Percentiles rank a stretch among this genome's conserved stretches.
Evolutionary conservation across 1,139 yeast species (phyloP).

Genomic region (Yamadazyma blattariae): DNA sequence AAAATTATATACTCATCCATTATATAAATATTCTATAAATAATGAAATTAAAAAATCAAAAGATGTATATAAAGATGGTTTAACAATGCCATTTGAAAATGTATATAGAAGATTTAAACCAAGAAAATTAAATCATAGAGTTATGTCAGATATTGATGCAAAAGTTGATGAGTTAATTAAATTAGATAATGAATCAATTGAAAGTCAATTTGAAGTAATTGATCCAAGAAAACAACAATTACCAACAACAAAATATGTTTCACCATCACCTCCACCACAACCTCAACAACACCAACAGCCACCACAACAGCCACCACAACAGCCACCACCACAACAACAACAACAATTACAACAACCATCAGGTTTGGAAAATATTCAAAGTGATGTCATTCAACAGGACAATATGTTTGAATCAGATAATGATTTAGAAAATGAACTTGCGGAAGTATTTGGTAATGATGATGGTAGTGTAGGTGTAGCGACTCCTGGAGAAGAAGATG

Average conservation of each 20-base stretch:
- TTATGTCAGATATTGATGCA: constrained; percentile 67
- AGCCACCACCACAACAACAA: constrained; percentile 18
- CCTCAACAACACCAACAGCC: background rate
- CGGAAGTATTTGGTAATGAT: constrained; percentile 34
- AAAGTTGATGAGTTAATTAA: constrained; percentile 74
- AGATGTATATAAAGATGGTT: constrained; percentile 69
- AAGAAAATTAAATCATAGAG: constrained; percentile 47
- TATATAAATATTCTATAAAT: constrained; percentile 39
- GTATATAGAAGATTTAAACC: constrained; percentile 50
- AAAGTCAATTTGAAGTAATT: constrained; percentile 72
- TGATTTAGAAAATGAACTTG: constrained; percentile 40
- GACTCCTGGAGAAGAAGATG: constrained; percentile 10
- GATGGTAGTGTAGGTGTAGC: constrained; percentile 15
- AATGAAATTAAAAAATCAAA: constrained; percentile 39
- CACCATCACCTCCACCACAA: constrained; percentile 16
- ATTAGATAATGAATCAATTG: constrained; percentile 82
- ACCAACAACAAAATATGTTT: constrained; percentile 13
- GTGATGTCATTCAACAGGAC: constrained; percentile 5
- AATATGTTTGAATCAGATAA: constrained; percentile 12
- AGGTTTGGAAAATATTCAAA: too few relatives aligned
- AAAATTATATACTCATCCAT: constrained; percentile 42
- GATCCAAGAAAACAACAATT: constrained; percentile 40
- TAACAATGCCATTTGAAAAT: constrained; percentile 68
- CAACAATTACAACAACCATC: constrained; percentile 2
- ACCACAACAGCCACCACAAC: constrained; percentile 19